Percentiles rank a stretch among this genome's conserved stretches.
These are phyloP conservation scores for Candida glucosophila DNA, from an alignment of 1,139 yeast genomes.

Conservation along the genomic window DNA sequence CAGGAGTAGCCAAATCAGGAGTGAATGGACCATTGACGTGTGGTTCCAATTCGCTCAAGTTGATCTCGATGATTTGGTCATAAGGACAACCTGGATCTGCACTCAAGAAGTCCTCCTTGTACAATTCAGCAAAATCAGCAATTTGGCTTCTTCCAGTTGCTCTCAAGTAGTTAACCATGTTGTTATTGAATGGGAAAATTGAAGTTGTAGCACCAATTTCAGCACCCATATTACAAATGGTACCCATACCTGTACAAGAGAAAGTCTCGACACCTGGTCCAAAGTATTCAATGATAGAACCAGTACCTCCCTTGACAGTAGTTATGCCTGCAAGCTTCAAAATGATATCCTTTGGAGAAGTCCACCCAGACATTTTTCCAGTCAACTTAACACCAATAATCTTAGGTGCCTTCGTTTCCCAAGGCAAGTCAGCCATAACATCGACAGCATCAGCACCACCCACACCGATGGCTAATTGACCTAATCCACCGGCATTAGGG, in stretches of 20 bases:
- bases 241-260: conserved; percentile 99
- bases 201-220: conserved; percentile 99
- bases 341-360: conserved; percentile 97
- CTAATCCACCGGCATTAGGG: conserved; percentile 99
- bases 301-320: conserved; percentile 99
- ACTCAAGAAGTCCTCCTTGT: conserved; percentile 69
- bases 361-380: conserved; percentile 95
- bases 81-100: conserved; percentile 96
- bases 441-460: conserved; percentile 99
- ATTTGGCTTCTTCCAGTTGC: conserved; percentile 84
- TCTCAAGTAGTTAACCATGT: conserved; percentile 81
- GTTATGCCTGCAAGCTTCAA: conserved; percentile 93
- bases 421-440: conserved; percentile 88
- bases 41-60: conserved; percentile 93
- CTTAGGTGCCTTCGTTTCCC: conserved; percentile 99
- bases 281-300: conserved; percentile 93
- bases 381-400: conserved; percentile 94
- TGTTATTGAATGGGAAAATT: conserved; percentile 91
- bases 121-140: conserved; percentile 70
- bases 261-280: conserved; percentile 91
- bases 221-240: conserved; percentile 99
- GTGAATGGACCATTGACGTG: conserved; percentile 99
- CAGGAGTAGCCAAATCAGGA: conserved; percentile 97
- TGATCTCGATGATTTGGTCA: conserved; percentile 92
- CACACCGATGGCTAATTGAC: conserved; percentile 98